Percentiles rank a stretch among this genome's conserved stretches.
Evolutionary conservation across 306 rosid species (phyloP).

Genomic region (Bauhinia variegata): DNA sequence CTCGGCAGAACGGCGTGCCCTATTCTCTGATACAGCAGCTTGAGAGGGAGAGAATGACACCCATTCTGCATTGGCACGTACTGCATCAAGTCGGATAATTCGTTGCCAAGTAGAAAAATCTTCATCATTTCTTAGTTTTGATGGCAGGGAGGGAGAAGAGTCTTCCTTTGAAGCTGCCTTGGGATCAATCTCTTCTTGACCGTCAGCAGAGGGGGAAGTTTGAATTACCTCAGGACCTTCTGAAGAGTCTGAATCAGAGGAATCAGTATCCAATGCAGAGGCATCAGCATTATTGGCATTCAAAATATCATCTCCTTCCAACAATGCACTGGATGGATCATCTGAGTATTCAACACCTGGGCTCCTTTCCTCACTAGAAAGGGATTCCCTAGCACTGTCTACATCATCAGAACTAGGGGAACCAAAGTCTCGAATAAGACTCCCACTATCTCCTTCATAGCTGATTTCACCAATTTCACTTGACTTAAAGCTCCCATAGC

Average conservation of each 20-base stretch:
- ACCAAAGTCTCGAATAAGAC: slow-evolving; percentile 58
- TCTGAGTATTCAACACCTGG: slow-evolving; percentile 66
- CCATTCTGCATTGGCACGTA: slow-evolving; percentile 94
- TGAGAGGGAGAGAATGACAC: slow-evolving; percentile 67
- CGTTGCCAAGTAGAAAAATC: slow-evolving; percentile 95
- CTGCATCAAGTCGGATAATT: slow-evolving; percentile 95
- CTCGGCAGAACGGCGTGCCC: slow-evolving; percentile 76
- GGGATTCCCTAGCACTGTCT: slow-evolving; percentile 87
- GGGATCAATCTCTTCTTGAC: slow-evolving; percentile 58
- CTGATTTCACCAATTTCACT: slow-evolving; percentile 58
- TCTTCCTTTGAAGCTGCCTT: slow-evolving; percentile 50
- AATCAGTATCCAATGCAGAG: slow-evolving; percentile 65
- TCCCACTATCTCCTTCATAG: slow-evolving; percentile 59
- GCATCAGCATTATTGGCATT: slow-evolving; percentile 63
- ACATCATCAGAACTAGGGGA: slow-evolving; percentile 96
- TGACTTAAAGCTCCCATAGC: slow-evolving; percentile 57
- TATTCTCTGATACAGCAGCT: slow-evolving; percentile 62
- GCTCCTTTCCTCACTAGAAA: slow-evolving; percentile 82
- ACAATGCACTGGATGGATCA: slow-evolving; percentile 64
- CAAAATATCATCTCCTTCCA: slow-evolving; percentile 70
- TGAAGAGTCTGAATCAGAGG: slow-evolving; percentile 87
- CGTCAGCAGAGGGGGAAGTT: slow-evolving; percentile 61
- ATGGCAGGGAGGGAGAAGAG: slow-evolving; percentile 58
- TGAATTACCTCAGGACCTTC: slow-evolving; percentile 80
- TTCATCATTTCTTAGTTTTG: slow-evolving; percentile 59